Base-by-base conservation (phyloP, 352 stramenopile genomes). In the Pythium aphanidermatum region DNA sequence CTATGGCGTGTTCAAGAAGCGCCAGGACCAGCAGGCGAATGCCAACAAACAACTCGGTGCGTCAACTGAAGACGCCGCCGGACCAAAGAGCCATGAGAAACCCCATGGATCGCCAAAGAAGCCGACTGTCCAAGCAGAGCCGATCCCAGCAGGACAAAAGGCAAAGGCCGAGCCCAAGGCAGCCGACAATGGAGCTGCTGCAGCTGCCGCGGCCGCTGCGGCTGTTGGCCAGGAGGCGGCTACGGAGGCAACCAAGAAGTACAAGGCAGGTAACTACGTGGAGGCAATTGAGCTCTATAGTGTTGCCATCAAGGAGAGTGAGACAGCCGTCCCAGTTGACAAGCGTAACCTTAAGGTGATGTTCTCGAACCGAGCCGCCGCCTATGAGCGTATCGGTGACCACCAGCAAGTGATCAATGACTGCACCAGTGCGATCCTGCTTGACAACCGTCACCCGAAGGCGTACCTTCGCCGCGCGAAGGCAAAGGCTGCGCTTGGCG, bases 261-360 rank as follows among this genome's bases (percentile, higher is more conserved):
- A 91, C 68, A 91, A 91, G 57, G 65, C 66, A 3, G 79, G 76
- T 17, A 71, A 66, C 44, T 91, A 74, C 38, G 60, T 66, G 4
- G 72, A 79, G 34, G 75, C 79, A 23, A 68, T 91, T 33, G 62
- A 83, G 48, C 72, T 88, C 17, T 91, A 91, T 62, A 69, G 64
- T 10, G 24, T 68, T 0, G 79, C 79, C 20, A 91, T 91, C 55
- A 48, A 51, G 8, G 70, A 81, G 43, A 76, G 67, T 47, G 75
- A 86, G 54, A 37, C 58, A n/a, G 51, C 68, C 8, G 59, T 72
- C 45, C 71, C 75, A 9, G 52, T 83, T 28, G 75, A 90, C 49
- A 63, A 62, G 38, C 71, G 74, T 50, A 88, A 91, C 62, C 56
- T 91, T 23, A 91, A 91, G 50, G 79, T 91, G 50, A 88, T 91